Percentiles rank a stretch among this genome's conserved stretches.
phyloP scores from a whole-genome alignment of 352 stramenopile species.

The Phytophthora pini region DNA sequence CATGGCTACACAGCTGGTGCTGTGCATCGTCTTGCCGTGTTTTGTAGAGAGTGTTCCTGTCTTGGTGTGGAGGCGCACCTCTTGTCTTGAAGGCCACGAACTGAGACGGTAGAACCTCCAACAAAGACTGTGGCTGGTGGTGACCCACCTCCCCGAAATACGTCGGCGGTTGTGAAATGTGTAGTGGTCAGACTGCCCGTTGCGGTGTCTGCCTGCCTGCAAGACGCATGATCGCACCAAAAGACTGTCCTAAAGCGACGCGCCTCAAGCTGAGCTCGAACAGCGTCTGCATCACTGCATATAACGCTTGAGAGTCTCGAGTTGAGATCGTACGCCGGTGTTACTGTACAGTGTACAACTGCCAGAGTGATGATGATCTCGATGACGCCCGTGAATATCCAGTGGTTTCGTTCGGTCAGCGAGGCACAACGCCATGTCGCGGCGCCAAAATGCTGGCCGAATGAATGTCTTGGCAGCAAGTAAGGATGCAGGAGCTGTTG shows the following conservation, averaged over 20 bases:
- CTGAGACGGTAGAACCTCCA: conserved; percentile 7
- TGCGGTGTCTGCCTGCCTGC: background rate
- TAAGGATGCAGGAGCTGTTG: conserved; percentile 26
- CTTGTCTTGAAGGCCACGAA: conserved; percentile 1
- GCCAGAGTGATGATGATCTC: conserved; percentile 17
- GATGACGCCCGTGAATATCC: conserved; percentile 27
- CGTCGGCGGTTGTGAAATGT: background rate
- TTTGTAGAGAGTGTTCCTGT: conserved; percentile 19
- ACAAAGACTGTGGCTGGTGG: background rate
- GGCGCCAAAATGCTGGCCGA: conserved; percentile 22
- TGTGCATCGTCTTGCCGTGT: conserved; percentile 9
- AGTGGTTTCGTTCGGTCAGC: conserved; percentile 33
- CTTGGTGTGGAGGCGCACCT: conserved; percentile 20
- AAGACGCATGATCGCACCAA: conserved; percentile 1
- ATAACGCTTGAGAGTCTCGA: background rate
- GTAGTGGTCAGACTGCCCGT: conserved; percentile 2
- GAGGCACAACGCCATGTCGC: conserved; percentile 12
- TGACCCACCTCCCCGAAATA: conserved; percentile 3
- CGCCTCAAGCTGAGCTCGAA: conserved; percentile 21
- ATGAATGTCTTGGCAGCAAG: conserved; percentile 18
- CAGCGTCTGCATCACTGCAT: background rate
- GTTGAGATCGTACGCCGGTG: background rate
- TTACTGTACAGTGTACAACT: conserved; percentile 1
- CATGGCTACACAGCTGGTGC: conserved; percentile 10
- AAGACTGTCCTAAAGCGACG: conserved; percentile 1